Evolutionary conservation across 179 eudicot genomes (phyloP), one percentile per base, ranked within the genome.

Genomic region (Gypsophila paniculata): DNA sequence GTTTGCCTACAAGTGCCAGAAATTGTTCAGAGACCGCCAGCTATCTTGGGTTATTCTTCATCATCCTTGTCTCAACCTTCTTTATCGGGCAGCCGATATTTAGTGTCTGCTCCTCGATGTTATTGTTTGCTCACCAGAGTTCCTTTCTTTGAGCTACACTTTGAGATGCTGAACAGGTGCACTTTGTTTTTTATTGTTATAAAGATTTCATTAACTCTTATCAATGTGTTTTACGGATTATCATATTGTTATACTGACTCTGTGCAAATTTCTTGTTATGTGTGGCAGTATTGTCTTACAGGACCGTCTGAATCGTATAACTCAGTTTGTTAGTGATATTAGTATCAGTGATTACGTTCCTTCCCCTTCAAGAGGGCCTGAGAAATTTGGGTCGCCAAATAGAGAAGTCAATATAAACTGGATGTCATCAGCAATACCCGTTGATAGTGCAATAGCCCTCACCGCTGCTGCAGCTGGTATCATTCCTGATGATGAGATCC

Each of bases 21-120:
- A 86, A 81, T 95, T 74, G 95, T 95, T 79, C 97, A 95, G 82
- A 87, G 91, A 73, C 86, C 95, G 72, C 95, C 96, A 15, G 82
- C 85, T 72, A 78, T 86, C 34, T 78, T 81, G 70, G 93, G 90
- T 61, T 74, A 76, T 77, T 81, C 84, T 29, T 82, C 93, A 18
- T 86, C 93, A 22, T 86, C 89, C 46, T 65, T 84, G 77, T 79
- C 85, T 74, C 87, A 82, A 66, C 83, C 86, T 44, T 76, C 88
- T 54, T 71, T 78, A 58, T 81, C 83, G 68, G 72, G 85, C 75
- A 84, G 87, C 74, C 85, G 90, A 34, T 88, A 83, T 84, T 76
- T 95, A 83, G 90, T 86, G 75, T 82, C 99, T 74, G 99, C 99
- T 64, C 95, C 96, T 75, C 97, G 99, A 74, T 95, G 99, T 83